Conservation (phyloP, 2,329 filamentous ascomycete species). For the Trichoderma simmonsii region DNA sequence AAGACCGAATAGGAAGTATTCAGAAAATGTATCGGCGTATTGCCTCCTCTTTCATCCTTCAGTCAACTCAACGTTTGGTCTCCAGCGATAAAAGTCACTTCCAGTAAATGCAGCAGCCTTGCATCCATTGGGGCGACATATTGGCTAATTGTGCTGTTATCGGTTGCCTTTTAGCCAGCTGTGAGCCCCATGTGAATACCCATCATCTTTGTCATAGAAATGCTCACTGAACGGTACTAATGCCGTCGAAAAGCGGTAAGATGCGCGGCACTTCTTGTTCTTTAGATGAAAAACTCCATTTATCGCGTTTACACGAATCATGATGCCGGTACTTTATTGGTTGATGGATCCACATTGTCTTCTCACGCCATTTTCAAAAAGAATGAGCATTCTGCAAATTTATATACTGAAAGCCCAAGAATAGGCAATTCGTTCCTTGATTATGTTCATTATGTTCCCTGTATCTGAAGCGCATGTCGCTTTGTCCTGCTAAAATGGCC, state of each 20-base stretch:
- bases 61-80: neutral
- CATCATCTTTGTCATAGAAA: neutral
- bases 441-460: neutral
- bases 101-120: neutral
- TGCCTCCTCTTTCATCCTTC: neutral
- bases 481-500: neutral
- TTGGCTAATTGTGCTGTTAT: neutral
- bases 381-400: slow-evolving; percentile 5
- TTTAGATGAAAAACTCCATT: neutral
- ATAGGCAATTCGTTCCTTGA: neutral
- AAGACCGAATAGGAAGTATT: neutral
- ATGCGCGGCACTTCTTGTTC: neutral
- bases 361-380: slow-evolving; percentile 12
- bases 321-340: neutral
- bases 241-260: neutral
- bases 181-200: neutral
- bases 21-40: neutral
- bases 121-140: neutral
- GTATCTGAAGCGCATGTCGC: neutral
- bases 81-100: neutral
- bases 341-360: neutral
- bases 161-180: neutral
- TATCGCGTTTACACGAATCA: neutral
- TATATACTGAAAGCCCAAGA: neutral
- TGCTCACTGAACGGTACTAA: neutral